phyloP scores from a whole-genome alignment of 805 yeast species.

The Wickerhamomyces xylosicus region DNA sequence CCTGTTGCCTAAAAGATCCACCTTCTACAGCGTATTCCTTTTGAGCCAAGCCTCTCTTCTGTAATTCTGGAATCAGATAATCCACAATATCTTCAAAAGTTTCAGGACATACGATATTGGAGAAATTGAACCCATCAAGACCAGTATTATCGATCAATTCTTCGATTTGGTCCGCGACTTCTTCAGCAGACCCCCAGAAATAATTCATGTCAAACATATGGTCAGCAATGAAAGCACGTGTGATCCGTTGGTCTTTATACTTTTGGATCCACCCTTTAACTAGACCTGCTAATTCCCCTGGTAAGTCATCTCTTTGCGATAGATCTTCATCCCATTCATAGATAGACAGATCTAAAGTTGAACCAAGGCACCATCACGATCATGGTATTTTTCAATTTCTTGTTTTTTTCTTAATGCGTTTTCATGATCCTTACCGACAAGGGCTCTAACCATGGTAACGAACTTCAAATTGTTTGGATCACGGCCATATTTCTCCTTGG shows the following conservation, averaged over 20 bases:
- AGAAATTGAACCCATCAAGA: slow-evolving; percentile 33
- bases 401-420: slow-evolving; percentile 29
- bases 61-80: slow-evolving; percentile 27
- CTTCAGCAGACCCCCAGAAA: slow-evolving; percentile 23
- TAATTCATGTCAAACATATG: slow-evolving; percentile 13
- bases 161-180: slow-evolving; percentile 31
- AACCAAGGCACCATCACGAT: slow-evolving; percentile 31
- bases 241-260: slow-evolving; percentile 17
- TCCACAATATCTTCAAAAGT: slow-evolving; percentile 30
- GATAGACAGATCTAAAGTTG: slow-evolving; percentile 32
- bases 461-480: slow-evolving; percentile 30
- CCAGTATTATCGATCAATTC: slow-evolving; percentile 28
- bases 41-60: slow-evolving; percentile 26
- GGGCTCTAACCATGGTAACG: slow-evolving; percentile 26
- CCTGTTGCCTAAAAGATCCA: slow-evolving; percentile 26
- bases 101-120: slow-evolving; percentile 27
- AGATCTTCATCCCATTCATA: slow-evolving; percentile 35
- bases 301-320: slow-evolving; percentile 19
- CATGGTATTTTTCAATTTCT: slow-evolving; percentile 25
- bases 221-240: slow-evolving; percentile 21
- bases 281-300: slow-evolving; percentile 22
- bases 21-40: slow-evolving; percentile 18
- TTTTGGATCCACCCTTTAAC: slow-evolving; percentile 18
- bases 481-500: slow-evolving; percentile 27
- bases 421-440: slow-evolving; percentile 31